Base-by-base conservation (phyloP, 2,329 filamentous ascomycete genomes). In the Grosmannia huntii region DNA sequence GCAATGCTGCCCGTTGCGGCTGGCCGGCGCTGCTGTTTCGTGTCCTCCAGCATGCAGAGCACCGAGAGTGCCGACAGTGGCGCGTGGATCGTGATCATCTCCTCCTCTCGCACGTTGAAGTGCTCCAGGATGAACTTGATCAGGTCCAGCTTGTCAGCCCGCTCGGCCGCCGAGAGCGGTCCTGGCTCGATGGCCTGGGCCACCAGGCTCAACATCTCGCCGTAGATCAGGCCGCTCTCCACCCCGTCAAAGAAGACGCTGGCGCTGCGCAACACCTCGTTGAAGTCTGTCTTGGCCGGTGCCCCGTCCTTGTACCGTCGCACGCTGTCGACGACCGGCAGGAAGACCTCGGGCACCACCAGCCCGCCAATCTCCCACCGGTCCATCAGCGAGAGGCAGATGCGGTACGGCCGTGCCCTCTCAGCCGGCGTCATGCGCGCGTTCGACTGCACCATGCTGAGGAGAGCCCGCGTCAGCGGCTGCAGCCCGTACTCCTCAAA, bases 181-280 rank as follows among this genome's bases (percentile, higher is more conserved):
- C 75, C 75, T 5, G 77, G 72, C 2, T 75, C 74, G 57, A 84
- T 73, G n/a, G 81, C 75, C 64, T 83, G 77, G 1, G 78, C 77
- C 60, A 94, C 74, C 49, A 94, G 77, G 14, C 82, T 76, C 58
- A 89, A 75, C 58, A 96, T 77, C 67, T 95, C 89, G 53, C 86
- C 85, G 76, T 95, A 99, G 53, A 99, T 96, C 23, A 97, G 76
- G 9, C 88, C 87, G 65, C 91, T 95, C 71, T 99, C 94, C 46
- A 97, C 92, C 5, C 92, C 92, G 68, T 99, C 94, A 64, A 99
- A 99, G 72, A 99, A 99, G 48, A 94, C 86, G 67, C 88, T 95
- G 5, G 92, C 94, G 68, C 92, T 97, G 64, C 89, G 84, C 64
- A 97, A 79, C 3, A 97, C 90, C 69, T 99, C 94, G 16, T 83